Evolutionary conservation across 164 flowering plant species (phyloP), one percentile per base, ranked within the genome.

Genomic region (Magnolia officinalis): DNA sequence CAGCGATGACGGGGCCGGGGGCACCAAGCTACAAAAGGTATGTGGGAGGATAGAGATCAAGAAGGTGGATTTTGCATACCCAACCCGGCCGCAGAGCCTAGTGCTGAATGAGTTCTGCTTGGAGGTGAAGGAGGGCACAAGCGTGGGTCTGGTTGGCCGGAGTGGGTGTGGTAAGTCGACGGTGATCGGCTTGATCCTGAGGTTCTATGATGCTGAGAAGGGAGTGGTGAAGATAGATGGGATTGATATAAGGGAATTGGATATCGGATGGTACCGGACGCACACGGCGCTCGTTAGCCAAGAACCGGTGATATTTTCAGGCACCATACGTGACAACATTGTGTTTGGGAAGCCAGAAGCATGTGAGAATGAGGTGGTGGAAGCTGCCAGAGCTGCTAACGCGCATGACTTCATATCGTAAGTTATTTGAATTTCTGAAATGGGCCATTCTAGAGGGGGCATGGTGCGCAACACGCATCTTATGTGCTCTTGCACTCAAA

Each of bases 91-190:
- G 2, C 85, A 85, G 26, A 83, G 45, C 55, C 80, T 79, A 8
- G 84, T 95, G 6, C 72, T 95, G 74, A 82, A 83, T 3, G 86
- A 85, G 2, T 90, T 95, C 58, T 59, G 88, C 86, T 74, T 95
- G 83, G 92, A 90, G 21, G 91, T 95, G 83, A 88, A 88, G 80
- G 82, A 91, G 1, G 96, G 97, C 18, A 88, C 87, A 8, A 90
- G 97, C 77, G 63, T 88, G 9, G 98, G 95, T 24, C 90, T 95
- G 0, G 98, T 92, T 1, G 98, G 98, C 3, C 91, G 79, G 78
- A 93, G 98, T 69, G 98, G 98, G n/a, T 88, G 96, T n/a, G 98
- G 98, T 23, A 95, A 95, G 78, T 93, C 98, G 6, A 95, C 98
- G 0, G 93, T 95, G 72, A 87, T 95, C 16, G 90, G 93, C 31